These are phyloP conservation scores for Tricholoma flavovirens DNA, from an alignment of 768 basidiomycete species.

Conservation along the genomic window DNA sequence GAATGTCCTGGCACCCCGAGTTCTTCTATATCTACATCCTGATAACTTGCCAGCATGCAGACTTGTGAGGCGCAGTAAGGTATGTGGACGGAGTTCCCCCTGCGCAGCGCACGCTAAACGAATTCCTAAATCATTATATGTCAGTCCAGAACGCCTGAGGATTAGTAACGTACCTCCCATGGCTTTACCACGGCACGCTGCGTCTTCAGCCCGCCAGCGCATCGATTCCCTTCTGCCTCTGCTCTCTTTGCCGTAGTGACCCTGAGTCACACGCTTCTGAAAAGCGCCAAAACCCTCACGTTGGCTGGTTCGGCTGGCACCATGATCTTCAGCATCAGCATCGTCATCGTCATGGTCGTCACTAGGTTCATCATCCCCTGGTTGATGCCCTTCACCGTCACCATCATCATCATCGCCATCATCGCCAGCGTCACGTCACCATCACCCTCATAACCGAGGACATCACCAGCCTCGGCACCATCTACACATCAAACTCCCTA, in stretches of 20 bases:
- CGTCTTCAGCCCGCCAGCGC: conserved; percentile 20
- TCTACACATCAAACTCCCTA: conserved; percentile 1
- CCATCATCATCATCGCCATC: background rate
- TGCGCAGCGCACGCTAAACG: conserved; percentile 1
- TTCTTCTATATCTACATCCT: too few species aligned
- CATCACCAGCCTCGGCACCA: background rate
- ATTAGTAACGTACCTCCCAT: conserved; percentile 14
- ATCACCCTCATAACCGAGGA: conserved; percentile 4
- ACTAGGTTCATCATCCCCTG: background rate
- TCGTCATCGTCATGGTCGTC: background rate
- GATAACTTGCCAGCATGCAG: too few species aligned
- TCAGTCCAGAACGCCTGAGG: background rate
- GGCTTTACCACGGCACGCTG: conserved; percentile 17
- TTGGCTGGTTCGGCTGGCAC: background rate
- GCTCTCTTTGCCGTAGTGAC: conserved; percentile 16
- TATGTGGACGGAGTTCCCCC: too few species aligned
- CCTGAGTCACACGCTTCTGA: conserved; percentile 9
- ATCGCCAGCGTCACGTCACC: background rate
- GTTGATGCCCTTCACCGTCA: background rate
- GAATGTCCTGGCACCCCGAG: too few species aligned
- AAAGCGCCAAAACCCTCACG: conserved; percentile 4
- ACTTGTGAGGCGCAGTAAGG: too few species aligned
- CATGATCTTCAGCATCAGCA: background rate
- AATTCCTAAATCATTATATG: background rate
- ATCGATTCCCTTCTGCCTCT: conserved; percentile 20